These are phyloP conservation scores for Quercus glauca DNA, from an alignment of 306 rosid species.

Conservation along the genomic window DNA sequence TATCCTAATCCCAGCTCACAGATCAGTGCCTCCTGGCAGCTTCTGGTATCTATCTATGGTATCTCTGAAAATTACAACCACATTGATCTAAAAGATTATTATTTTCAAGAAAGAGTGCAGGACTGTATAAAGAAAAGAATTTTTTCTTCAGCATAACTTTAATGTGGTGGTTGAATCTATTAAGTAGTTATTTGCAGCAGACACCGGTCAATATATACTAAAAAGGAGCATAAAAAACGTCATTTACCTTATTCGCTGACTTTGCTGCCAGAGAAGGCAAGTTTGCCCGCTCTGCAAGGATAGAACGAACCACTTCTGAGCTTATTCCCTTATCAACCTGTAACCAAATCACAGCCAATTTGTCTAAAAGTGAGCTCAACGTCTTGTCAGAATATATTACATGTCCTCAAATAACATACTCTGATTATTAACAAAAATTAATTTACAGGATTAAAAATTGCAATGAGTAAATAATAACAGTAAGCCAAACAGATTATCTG, in stretches of 20 bases:
- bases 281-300: slow-evolving; percentile 76
- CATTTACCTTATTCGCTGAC: slow-evolving; percentile 70
- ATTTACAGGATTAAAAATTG: not conserved
- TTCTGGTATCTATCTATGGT: not conserved
- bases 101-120: not conserved
- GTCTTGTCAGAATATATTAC: not conserved
- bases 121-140: not conserved
- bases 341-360: slow-evolving; percentile 10
- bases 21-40: not conserved
- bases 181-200: not conserved
- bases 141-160: not conserved
- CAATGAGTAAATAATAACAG: too few relatives aligned
- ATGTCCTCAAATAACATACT: not conserved
- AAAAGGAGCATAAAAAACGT: not conserved
- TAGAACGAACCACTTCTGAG: slow-evolving; percentile 80
- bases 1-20: not conserved
- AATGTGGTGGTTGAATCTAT: not conserved
- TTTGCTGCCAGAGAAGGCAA: slow-evolving; percentile 78
- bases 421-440: not conserved
- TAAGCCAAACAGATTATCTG: not conserved
- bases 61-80: not conserved
- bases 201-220: not conserved
- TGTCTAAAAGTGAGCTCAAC: not conserved
- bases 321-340: slow-evolving; percentile 84
- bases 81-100: not conserved